A percentile compares a stretch with the other conserved stretches of the same genome.
Evolutionary conservation across 306 rosid species (phyloP).

Genomic region (Rosa rugosa): DNA sequence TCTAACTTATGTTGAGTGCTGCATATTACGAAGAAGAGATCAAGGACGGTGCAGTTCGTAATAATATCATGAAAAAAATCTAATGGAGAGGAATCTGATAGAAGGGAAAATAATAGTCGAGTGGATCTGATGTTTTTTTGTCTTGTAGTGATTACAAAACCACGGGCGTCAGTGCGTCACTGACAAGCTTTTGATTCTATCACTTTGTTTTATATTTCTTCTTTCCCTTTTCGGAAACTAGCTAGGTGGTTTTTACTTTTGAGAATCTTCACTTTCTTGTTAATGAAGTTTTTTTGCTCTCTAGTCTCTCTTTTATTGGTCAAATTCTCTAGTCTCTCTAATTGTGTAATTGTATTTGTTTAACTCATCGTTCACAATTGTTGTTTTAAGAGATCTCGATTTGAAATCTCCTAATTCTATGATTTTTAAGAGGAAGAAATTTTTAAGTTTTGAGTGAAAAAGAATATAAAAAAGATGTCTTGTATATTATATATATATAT

Average conservation of each 20-base stretch:
- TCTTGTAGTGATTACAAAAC: background rate
- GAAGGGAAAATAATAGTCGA: background rate
- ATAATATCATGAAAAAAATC: background rate
- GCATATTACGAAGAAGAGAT: background rate
- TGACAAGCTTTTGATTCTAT: background rate
- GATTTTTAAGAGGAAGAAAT: too few relatives aligned
- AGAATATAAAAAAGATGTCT: too few relatives aligned
- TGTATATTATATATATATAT: too few relatives aligned
- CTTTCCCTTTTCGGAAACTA: background rate
- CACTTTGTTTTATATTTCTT: background rate
- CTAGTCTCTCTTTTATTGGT: too few relatives aligned
- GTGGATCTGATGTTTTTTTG: background rate
- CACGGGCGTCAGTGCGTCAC: constrained; percentile 14
- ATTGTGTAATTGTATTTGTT: too few relatives aligned
- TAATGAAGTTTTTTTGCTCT: background rate
- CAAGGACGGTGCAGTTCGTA: too few relatives aligned
- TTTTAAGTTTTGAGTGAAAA: too few relatives aligned
- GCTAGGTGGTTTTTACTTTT: background rate
- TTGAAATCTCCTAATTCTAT: too few relatives aligned
- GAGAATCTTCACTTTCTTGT: background rate
- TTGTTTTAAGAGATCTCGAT: too few relatives aligned
- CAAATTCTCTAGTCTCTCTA: too few relatives aligned
- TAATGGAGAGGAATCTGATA: background rate
- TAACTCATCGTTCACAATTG: too few relatives aligned
- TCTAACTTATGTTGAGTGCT: background rate